Evolutionary conservation across 768 basidiomycete species (phyloP).

Genomic region (Agaricus blazei): DNA sequence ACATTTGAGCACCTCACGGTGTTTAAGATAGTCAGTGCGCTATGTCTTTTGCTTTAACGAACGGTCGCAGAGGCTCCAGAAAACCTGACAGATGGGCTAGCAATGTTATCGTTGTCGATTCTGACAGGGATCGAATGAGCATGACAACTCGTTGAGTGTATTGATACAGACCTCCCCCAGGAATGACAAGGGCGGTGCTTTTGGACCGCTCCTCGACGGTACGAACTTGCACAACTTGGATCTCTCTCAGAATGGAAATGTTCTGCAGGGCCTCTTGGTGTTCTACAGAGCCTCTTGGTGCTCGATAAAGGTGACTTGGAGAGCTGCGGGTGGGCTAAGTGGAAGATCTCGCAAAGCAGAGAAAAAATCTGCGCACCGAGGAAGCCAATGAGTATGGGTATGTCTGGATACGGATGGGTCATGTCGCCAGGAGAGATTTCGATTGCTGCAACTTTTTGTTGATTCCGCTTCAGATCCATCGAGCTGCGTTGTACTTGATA

Average conservation of each 20-base stretch:
- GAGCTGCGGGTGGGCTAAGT: slow-evolving; percentile 43
- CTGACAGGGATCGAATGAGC: slow-evolving; percentile 28
- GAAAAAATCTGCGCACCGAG: slow-evolving; percentile 33
- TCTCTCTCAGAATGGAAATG: slow-evolving; percentile 38
- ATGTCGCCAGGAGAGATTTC: neutral
- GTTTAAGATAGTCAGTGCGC: too few relatives aligned
- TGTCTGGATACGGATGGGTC: neutral
- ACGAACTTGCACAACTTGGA: slow-evolving; percentile 58
- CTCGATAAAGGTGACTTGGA: slow-evolving; percentile 92
- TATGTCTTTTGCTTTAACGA: slow-evolving; percentile 63
- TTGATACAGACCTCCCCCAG: slow-evolving; percentile 69
- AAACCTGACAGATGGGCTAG: slow-evolving; percentile 71
- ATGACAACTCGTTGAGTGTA: neutral
- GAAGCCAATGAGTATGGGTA: slow-evolving; percentile 35
- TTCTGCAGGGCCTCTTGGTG: slow-evolving; percentile 63
- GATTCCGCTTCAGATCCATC: too few relatives aligned
- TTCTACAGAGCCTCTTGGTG: too few relatives aligned
- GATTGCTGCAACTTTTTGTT: too few relatives aligned
- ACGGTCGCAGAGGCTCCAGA: slow-evolving; percentile 71
- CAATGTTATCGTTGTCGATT: slow-evolving; percentile 89
- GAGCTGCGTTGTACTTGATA: too few relatives aligned
- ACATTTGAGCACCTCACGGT: too few relatives aligned
- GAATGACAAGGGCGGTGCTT: slow-evolving; percentile 88
- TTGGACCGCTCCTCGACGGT: slow-evolving; percentile 64
- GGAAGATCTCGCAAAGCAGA: neutral